Evolutionary conservation across 2,329 filamentous ascomycete genomes (phyloP), one percentile per base, ranked within the genome.

Genomic region (Lecanoromycetidae sp.): DNA sequence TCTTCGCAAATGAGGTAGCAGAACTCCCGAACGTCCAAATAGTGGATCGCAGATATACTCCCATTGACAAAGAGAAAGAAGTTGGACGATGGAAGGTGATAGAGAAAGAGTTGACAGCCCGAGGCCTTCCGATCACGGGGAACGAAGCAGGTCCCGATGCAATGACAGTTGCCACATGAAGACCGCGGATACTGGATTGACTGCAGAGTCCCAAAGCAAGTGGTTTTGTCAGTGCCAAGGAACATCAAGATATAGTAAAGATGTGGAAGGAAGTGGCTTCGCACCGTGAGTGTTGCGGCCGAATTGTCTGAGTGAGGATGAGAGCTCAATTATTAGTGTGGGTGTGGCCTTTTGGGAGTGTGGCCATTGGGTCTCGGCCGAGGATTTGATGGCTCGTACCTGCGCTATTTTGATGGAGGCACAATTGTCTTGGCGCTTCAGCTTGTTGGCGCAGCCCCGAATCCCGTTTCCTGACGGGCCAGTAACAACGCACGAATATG

Each of bases 61-160:
- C 78, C 8, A 77, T 84, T 27, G 76, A 90, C 61, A 79, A 77
- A 61, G 84, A 90, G 64, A 77, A 75, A 56, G 71, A 76, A 40
- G 61, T 84, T 34, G 87, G 87, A 23, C 72, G 84, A 57, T 84
- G 82, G 77, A 91, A 91, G 76, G 63, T 87, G 41, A 85, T 90
- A 58, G 75, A 84, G 62, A 69, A 79, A 58, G 82, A 86, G 64
- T 68, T 90, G 53, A 66, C 66, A 58, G 71, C 75, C 60, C 70
- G 80, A 47, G 74, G 73, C 13, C 61, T 88, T 55, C 77, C 80
- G 6, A 65, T 77, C 8, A 27, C 22, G 30, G 29, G 36, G 5
- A 43, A 26, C 22, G n/a, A 34, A n/a, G 17, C 12, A 12, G 17
- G 20, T 15, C 27, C 17, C 20, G 15, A 4, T 40, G 5, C 20